A percentile compares a stretch with the other conserved stretches of the same genome.
Evolutionary conservation across 2,329 filamentous ascomycete genomes (phyloP).

Genomic region (Botrytis galanthina): DNA sequence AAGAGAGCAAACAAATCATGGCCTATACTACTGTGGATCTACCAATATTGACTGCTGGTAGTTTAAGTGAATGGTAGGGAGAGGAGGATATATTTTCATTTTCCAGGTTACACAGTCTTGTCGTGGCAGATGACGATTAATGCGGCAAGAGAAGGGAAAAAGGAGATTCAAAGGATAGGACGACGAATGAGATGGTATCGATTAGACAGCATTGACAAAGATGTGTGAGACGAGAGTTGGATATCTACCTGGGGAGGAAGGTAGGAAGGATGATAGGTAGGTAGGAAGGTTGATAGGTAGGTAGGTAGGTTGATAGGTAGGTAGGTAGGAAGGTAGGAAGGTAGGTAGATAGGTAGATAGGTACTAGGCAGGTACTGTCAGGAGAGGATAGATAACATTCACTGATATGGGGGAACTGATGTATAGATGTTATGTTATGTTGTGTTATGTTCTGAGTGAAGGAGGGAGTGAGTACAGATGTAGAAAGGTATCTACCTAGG

Average conservation of each 20-base stretch:
- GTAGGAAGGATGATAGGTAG: too few species aligned
- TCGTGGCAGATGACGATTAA: neutral
- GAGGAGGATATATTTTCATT: neutral
- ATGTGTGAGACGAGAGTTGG: neutral
- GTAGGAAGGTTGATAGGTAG: too few species aligned
- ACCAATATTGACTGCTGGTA: neutral
- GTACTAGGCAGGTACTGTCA: too few species aligned
- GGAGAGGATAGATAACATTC: neutral
- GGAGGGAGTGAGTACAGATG: neutral
- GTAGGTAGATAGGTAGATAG: too few species aligned
- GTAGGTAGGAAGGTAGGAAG: too few species aligned
- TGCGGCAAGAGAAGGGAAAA: neutral
- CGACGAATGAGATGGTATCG: slow-evolving; percentile 10
- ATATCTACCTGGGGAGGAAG: too few species aligned
- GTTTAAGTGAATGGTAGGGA: neutral
- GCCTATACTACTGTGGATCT: neutral
- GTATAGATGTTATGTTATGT: neutral
- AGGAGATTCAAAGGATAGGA: neutral
- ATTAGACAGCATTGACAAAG: neutral
- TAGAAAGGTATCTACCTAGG: neutral
- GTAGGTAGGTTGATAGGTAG: too few species aligned
- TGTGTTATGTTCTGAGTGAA: neutral
- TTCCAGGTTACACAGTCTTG: neutral
- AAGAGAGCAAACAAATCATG: neutral
- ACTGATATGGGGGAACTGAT: neutral